Base-by-base conservation (phyloP, 1,284 basidiomycete species). In the Boletus holoroseus region DNA sequence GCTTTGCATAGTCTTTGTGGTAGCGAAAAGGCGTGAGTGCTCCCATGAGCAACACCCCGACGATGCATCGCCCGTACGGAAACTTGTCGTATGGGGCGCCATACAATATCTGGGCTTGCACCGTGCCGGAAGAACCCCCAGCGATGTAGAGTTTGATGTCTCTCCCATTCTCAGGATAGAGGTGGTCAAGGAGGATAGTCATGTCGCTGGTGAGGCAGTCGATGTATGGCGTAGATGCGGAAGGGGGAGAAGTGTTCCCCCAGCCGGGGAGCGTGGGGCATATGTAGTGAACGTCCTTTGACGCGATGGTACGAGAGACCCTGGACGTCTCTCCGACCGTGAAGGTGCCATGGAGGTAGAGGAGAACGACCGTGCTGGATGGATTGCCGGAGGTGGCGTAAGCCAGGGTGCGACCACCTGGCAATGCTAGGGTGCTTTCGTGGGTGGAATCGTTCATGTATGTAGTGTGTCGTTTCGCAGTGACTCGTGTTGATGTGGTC, bases 261-360 rank as follows among this genome's bases (percentile, higher is more conserved):
- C 79, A 81, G 3, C 79, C 80, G 9, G 78, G 74, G 18, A 82
- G 72, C 5, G 79, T 76, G 0, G 77, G 78, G 7, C 72, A 68
- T 37, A 82, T 58, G 47, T 67, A 66, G 57, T 78, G 78, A 2
- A 76, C 59, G 34, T 70, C 58, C 56, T 70, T 73, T n/a, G 73
- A 66, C 7, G 68, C 39, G 48, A 79, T 59, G 22, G 62, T 55
- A 15, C 57, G 66, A 3, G 71, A 66, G 3, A 64, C 55, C 5
- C 53, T 52, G 18, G 66, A 62, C 6, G 71, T 71, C 24, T 70
- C 68, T 3, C 78, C 79, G 16, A 81, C 59, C 39, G 69, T 64
- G 57, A 82, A 79, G 7, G 69, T 66, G 9, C 78, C 77, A 56
- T 80, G 78, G 53, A 79, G 71, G 65, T 74, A 78, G 44, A 82